Evolutionary conservation across 2,329 filamentous ascomycete genomes (phyloP), one percentile per base, ranked within the genome.

Genomic region (Aureobasidium sp.): DNA sequence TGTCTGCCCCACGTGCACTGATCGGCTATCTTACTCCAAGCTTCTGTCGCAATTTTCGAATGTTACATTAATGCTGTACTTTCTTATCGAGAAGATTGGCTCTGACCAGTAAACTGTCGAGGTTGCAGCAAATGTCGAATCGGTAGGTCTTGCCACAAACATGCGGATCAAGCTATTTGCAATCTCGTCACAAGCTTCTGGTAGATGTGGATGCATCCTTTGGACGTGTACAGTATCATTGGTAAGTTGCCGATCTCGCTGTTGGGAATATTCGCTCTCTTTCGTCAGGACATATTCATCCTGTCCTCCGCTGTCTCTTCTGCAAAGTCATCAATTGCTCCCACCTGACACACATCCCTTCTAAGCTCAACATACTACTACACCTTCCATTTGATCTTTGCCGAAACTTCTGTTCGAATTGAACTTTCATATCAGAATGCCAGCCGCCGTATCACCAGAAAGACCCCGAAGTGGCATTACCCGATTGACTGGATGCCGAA

Each of bases 401-500:
- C 9, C 43, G 24, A 3, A 24, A 10, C n/a, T 12, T 24, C 20
- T 17, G 12, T 46, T 13, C 27, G 4, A 5, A 46, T 13, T 27
- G 24, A 34, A 5, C 47, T 50, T n/a, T 12, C n/a, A 51, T 15
- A 37, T 15, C 48, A 51, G 9, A 15, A 79, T 80, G 71, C 76
- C 75, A n/a, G 75, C 73, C 29, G 73, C 72, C 37, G 66, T 76
- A 26, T 72, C 71, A 15, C 68, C 68, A 71, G 75, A 66, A 68
- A 74, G 67, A 70, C 75, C 69, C 66, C 72, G 62, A 46, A 75
- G 71, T 52, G 79, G 79, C 57, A 87, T 96, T 71, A 92, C 89
- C 20, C 66, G 68, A 10, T 62, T 73, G 37, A 73, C 71, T 70
- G 96, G 96, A 77, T 96, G 92, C 72, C 86, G 88, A 56, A 78